Evolutionary conservation across 345 rosid genomes (phyloP).

Genomic region (Euclidium syriacum): DNA sequence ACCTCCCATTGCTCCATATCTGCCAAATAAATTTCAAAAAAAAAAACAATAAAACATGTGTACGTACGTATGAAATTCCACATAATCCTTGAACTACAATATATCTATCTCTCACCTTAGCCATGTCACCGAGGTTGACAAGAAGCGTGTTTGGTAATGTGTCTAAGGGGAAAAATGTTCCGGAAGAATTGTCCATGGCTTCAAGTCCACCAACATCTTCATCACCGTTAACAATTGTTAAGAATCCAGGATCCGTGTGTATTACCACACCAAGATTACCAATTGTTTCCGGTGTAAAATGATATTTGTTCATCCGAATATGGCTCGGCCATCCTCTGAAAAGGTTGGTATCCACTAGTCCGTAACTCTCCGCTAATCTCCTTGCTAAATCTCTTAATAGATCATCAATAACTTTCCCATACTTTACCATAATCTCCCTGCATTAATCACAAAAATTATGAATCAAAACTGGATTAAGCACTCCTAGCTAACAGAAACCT

Average conservation of each 20-base stretch:
- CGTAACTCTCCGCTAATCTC: conserved; percentile 49
- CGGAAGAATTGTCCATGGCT: conserved; percentile 50
- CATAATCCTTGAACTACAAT: background rate
- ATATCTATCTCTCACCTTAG: conserved; percentile 23
- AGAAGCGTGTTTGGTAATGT: conserved; percentile 62
- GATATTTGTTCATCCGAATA: conserved; percentile 62
- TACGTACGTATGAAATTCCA: too few species aligned
- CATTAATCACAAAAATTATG: too few species aligned
- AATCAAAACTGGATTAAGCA: background rate
- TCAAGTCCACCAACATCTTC: conserved; percentile 64
- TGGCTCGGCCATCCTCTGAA: conserved; percentile 66
- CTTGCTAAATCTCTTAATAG: conserved; percentile 43
- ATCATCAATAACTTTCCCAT: conserved; percentile 49
- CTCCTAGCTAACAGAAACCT: background rate
- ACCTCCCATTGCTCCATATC: conserved; percentile 72
- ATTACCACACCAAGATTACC: conserved; percentile 56
- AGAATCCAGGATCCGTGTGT: conserved; percentile 61
- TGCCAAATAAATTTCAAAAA: background rate
- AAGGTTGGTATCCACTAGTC: conserved; percentile 19
- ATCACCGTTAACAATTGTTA: conserved; percentile 66
- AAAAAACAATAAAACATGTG: too few species aligned
- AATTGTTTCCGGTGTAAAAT: conserved; percentile 50
- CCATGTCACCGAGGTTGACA: conserved; percentile 73
- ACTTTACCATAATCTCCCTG: conserved; percentile 51
- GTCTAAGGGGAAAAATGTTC: conserved; percentile 37